A percentile compares a stretch with the other conserved stretches of the same genome.
Evolutionary conservation across 1,284 basidiomycete species (phyloP).

Genomic region (Amylostereum areolatum): DNA sequence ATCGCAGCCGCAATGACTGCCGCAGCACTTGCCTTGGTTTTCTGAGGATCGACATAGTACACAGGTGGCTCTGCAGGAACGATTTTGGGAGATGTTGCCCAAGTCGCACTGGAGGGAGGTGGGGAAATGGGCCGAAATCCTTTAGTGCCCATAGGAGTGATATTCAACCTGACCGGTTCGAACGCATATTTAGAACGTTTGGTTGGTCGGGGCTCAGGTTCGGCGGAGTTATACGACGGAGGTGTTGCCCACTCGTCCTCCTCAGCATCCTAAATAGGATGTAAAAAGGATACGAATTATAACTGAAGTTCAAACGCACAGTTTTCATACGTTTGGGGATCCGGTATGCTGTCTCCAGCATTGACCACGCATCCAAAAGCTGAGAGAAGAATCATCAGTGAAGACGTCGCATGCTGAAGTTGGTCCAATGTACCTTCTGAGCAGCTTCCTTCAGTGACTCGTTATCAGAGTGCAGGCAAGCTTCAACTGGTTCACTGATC

Average conservation of each 20-base stretch:
- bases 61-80: neutral
- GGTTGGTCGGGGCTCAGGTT: conserved; percentile 21
- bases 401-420: neutral
- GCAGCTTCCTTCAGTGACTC: conserved; percentile 51
- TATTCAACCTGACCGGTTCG: conserved; percentile 10
- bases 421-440: conserved; percentile 40
- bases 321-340: conserved; percentile 70
- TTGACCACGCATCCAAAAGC: conserved; percentile 72
- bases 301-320: conserved; percentile 24
- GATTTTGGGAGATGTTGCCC: neutral
- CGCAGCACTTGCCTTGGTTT: conserved; percentile 16
- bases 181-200: conserved; percentile 24
- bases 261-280: conserved; percentile 16
- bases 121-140: neutral
- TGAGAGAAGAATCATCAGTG: conserved; percentile 21
- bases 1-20: conserved; percentile 45
- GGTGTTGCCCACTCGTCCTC: conserved; percentile 11
- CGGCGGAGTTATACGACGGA: conserved; percentile 10
- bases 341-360: conserved; percentile 72
- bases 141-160: conserved; percentile 19
- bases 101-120: conserved; percentile 1
- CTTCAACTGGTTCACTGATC: conserved; percentile 64
- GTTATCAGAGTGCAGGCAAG: conserved; percentile 49
- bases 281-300: neutral
- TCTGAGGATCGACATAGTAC: no score